Base-by-base conservation (phyloP, 2,329 filamentous ascomycete genomes). In the Mycocentrospora acerina region DNA sequence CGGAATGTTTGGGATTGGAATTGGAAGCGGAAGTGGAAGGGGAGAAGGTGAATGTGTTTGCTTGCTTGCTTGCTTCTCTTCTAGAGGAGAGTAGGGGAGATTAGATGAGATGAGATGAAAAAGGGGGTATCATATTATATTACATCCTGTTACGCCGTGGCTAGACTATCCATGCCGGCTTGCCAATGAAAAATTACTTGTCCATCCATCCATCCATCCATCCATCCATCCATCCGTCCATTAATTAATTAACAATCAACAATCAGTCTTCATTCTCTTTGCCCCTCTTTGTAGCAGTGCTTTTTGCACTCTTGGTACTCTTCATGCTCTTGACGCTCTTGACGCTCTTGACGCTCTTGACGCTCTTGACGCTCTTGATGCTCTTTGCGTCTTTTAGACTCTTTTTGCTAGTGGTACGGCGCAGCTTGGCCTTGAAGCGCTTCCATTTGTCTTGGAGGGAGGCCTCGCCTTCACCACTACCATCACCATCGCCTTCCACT, bases 391-490 rank as follows among this genome's bases (percentile, higher is more conserved):
- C 63, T 42, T 53, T 59, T 46, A 65, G 27, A 32, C 63, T 66
- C 51, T 62, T 62, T 45, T 57, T 58, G 61, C 56, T 62, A 11
- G 60, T 57, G 15, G 52, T 59, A 18, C 62, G 48, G 42, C 57
- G 60, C 22, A 67, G 37, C 35, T 60, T 66, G 0, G 58, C 60
- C 40, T 67, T 67, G 41, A 67, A 56, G 34, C 53, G 62, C 43
- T 53, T 60, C 62, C 62, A 66, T 32, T 60, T 66, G 26, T 59
- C 55, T n/a, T 55, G 50, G 17, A 65, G 19, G 2, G 19, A 29
- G 28, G 32, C 40, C 29, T 36, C 38, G 30, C 39, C 52, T 19
- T 37, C 41, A 22, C 44, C 44, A 11, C 44, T 39, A n/a, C 47
- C 42, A 14, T 53, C 48, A 2, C 40, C 35, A 11, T 42, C 43